These are phyloP conservation scores for Yamadazyma scolyti DNA, from an alignment of 805 yeast species.

Conservation along the genomic window DNA sequence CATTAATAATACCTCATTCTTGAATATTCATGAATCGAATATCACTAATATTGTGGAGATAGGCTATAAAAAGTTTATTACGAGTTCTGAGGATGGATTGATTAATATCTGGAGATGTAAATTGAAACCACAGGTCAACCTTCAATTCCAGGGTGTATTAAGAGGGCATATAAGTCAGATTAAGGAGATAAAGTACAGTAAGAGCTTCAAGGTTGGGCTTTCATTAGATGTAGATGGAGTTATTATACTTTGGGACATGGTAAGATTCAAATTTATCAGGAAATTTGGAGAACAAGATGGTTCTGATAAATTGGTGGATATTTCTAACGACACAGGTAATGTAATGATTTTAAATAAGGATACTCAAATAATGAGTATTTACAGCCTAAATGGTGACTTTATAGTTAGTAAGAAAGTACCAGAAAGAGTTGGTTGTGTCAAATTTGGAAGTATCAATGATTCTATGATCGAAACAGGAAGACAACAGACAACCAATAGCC, in stretches of 20 bases:
- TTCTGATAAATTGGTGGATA: conserved; percentile 29
- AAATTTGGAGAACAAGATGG: conserved; percentile 15
- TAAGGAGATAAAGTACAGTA: conserved; percentile 43
- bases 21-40: conserved; percentile 36
- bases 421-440: conserved; percentile 17
- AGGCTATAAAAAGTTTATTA: conserved; percentile 39
- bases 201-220: conserved; percentile 51
- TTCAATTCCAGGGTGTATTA: conserved; percentile 42
- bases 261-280: conserved; percentile 49
- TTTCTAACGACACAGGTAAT: conserved; percentile 55
- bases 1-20: conserved; percentile 41
- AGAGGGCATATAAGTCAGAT: conserved; percentile 58
- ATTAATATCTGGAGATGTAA: conserved; percentile 56
- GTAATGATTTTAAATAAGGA: conserved; percentile 32
- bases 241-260: conserved; percentile 63
- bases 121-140: conserved; percentile 19
- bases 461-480: conserved; percentile 21
- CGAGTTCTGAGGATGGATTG: conserved; percentile 57
- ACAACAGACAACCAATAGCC: conserved; percentile 18
- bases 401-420: conserved; percentile 20
- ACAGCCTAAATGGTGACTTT: conserved; percentile 52
- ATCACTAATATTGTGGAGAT: conserved; percentile 40
- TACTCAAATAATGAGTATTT: conserved; percentile 27
- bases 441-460: conserved; percentile 28
- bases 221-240: conserved; percentile 54